Evolutionary conservation across 805 yeast genomes (phyloP), one percentile per base, ranked within the genome.

Genomic region (Wickerhamomyces sydowiorum): DNA sequence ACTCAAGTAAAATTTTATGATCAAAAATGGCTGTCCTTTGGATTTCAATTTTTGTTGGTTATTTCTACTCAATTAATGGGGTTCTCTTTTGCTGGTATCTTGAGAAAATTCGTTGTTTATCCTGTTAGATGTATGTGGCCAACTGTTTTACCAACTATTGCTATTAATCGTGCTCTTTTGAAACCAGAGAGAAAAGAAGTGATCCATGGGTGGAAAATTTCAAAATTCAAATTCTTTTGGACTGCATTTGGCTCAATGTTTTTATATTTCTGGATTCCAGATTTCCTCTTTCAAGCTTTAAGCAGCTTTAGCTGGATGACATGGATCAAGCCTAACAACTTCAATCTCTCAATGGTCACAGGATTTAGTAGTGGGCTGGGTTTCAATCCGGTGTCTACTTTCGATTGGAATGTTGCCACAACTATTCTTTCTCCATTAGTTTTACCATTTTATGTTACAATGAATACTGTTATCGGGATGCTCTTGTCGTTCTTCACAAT

Each of bases 51-150:
- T 13, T 50, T 78, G 29, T 63, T 81, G 28, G 62, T 75, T 1
- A 47, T 78, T 5, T 69, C 82, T 2, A 69, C 84, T 3, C 82
- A 80, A 53, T 76, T 75, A 47, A 60, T 82, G 48, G 89, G 88
- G 19, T 76, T 78, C 52, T 81, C 85, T 1, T 72, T 82, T 55
- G 86, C 87, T 5, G 82, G 83, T 39, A 53, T 81, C 19, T 69
- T 80, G 69, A 71, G 83, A 53, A 72, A 75, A 44, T 73, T 81
- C 24, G 69, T 69, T 3, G 70, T 79, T 8, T 77, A 76, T 50
- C 80, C 79, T 14, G 61, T 63, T 3, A 60, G 66, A 41, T 65
- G 77, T 13, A 54, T 79, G 27, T 79, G 84, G 84, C 82, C 79
- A 30, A 61, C 71, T 3, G 43, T 65, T 2, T 51, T 76, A 46